phyloP scores from a whole-genome alignment of 164 flowering plant species.

The Liquidambar formosana region DNA sequence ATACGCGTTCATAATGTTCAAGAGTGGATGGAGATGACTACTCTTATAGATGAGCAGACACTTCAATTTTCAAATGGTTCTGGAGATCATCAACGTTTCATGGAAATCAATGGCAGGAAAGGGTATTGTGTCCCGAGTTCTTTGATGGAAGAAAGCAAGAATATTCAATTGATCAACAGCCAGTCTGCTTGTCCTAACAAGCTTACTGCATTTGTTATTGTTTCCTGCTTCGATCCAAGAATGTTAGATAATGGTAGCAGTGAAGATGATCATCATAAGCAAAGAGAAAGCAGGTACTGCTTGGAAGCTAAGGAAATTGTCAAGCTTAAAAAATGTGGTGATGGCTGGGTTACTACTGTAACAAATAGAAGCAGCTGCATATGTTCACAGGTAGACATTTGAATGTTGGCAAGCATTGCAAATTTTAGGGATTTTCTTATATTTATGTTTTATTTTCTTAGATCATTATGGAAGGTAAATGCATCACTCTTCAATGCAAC shows the following conservation, averaged over 20 bases:
- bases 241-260: slow-evolving; percentile 16
- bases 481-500: neutral
- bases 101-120: slow-evolving; percentile 26
- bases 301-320: slow-evolving; percentile 58
- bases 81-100: slow-evolving; percentile 11
- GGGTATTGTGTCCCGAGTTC: slow-evolving; percentile 74
- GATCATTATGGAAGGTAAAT: too few species aligned
- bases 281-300: slow-evolving; percentile 37
- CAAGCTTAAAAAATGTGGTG: slow-evolving; percentile 63
- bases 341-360: slow-evolving; percentile 38
- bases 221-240: slow-evolving; percentile 40
- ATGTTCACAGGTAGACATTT: slow-evolving; percentile 60
- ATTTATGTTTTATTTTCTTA: too few species aligned
- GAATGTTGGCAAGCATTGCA: neutral
- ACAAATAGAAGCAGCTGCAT: slow-evolving; percentile 42
- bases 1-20: slow-evolving; percentile 35
- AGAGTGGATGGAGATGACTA: slow-evolving; percentile 60
- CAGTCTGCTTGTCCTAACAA: slow-evolving; percentile 56
- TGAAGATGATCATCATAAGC: slow-evolving; percentile 17
- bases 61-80: slow-evolving; percentile 22
- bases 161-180: slow-evolving; percentile 23
- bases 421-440: neutral
- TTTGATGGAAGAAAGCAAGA: slow-evolving; percentile 42
- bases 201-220: slow-evolving; percentile 41
- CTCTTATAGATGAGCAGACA: slow-evolving; percentile 27